A percentile compares a stretch with the other conserved stretches of the same genome.
Conservation (phyloP, 768 basidiomycete species). For the Gyrodon lividus region DNA sequence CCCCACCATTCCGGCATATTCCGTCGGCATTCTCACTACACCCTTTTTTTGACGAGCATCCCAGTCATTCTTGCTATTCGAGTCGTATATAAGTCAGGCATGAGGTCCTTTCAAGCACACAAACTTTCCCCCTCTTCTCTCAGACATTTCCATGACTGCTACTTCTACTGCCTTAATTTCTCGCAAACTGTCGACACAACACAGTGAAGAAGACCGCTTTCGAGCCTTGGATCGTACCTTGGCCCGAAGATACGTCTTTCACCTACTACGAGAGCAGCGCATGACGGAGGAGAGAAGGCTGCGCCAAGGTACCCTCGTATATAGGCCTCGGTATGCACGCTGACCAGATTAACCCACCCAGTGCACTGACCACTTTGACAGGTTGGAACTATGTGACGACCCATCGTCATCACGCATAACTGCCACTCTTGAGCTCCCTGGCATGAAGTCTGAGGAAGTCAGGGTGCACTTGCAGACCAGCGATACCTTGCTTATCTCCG, state of each 20-base stretch:
- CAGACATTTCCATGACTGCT: conserved; percentile 24
- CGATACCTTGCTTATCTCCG: conserved; percentile 34
- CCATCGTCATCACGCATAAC: conserved; percentile 30
- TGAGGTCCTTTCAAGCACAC: neutral
- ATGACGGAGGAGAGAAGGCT: conserved; percentile 20
- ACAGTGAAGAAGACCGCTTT: conserved; percentile 24
- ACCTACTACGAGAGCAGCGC: conserved; percentile 21
- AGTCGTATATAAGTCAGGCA: neutral
- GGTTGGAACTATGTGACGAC: conserved; percentile 42
- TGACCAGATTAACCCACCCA: conserved; percentile 1
- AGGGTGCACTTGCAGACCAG: conserved; percentile 32
- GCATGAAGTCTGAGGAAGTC: conserved; percentile 36
- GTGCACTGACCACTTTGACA: conserved; percentile 19
- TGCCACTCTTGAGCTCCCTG: conserved; percentile 41
- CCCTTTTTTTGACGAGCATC: no score
- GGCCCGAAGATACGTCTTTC: conserved; percentile 30
- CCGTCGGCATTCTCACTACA: no score
- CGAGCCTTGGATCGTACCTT: conserved; percentile 32
- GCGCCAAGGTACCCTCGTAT: conserved; percentile 29
- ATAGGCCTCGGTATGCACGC: conserved; percentile 30
- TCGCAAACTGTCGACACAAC: conserved; percentile 28
- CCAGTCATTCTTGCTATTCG: no score
- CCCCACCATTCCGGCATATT: no score
- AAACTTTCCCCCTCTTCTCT: neutral
- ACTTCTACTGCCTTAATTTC: conserved; percentile 13